Evolutionary conservation across 1,139 yeast genomes (phyloP).

Genomic region (Hyphopichia pseudoburtonii): DNA sequence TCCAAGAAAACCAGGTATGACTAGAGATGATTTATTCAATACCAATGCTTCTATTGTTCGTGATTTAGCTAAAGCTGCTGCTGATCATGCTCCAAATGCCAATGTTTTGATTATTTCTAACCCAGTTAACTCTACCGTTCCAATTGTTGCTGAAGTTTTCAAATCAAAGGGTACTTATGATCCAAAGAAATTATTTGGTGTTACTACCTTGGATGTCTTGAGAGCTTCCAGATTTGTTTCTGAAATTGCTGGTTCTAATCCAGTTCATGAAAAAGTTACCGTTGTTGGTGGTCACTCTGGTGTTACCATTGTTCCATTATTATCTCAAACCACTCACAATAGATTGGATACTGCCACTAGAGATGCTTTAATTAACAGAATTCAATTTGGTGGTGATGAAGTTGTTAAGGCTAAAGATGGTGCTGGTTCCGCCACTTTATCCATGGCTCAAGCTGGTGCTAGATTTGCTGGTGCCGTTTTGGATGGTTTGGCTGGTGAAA

Average conservation of each 20-base stretch:
- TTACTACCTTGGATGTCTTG: conserved; percentile 87
- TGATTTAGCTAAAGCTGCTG: conserved; percentile 79
- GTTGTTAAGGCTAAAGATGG: conserved; percentile 95
- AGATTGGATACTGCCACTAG: conserved; percentile 52
- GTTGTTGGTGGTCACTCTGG: conserved; percentile 98
- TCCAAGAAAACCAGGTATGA: conserved; percentile 98
- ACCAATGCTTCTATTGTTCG: conserved; percentile 90
- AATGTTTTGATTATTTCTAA: conserved; percentile 80
- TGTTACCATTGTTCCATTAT: conserved; percentile 87
- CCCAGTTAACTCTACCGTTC: conserved; percentile 96
- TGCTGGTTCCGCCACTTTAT: conserved; percentile 89
- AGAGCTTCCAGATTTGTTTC: conserved; percentile 84
- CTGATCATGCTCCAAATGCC: conserved; percentile 71
- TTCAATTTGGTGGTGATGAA: conserved; percentile 97
- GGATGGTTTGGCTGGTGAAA: conserved; percentile 54
- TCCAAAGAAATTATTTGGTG: conserved; percentile 84
- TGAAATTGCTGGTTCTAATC: conserved; percentile 54
- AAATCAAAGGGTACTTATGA: conserved; percentile 73
- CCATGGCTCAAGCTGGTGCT: conserved; percentile 97
- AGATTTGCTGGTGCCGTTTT: conserved; percentile 66
- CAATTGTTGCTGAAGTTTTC: conserved; percentile 84
- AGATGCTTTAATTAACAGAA: conserved; percentile 76
- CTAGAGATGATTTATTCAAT: conserved; percentile 91
- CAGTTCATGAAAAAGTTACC: conserved; percentile 64
- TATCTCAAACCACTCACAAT: conserved; percentile 62